Evolutionary conservation across 805 yeast genomes (phyloP).

Genomic region (Kluyveromyces starmeri): DNA sequence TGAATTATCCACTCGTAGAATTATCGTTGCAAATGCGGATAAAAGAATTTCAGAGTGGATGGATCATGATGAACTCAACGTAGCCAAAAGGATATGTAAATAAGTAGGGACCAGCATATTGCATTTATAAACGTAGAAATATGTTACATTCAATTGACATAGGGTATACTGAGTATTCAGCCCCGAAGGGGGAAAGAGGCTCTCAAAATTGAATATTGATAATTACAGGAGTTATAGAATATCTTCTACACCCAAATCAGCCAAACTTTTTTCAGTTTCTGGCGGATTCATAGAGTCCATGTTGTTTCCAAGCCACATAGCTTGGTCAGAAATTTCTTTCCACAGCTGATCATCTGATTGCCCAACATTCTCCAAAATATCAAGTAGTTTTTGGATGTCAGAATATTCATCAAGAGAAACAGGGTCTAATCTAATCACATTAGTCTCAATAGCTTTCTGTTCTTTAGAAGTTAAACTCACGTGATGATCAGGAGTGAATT

Average conservation of each 20-base stretch:
- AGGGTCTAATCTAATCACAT: conserved; percentile 25
- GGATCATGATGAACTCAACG: conserved; percentile 37
- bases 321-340: conserved; percentile 72
- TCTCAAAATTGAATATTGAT: too few species aligned
- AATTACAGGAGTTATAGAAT: conserved; percentile 3
- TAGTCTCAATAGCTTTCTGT: conserved; percentile 13
- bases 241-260: conserved; percentile 9
- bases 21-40: conserved; percentile 30
- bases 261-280: conserved; percentile 19
- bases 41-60: conserved; percentile 61
- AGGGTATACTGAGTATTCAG: too few species aligned
- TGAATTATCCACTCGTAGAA: conserved; percentile 19
- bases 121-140: neutral
- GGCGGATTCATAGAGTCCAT: conserved; percentile 24
- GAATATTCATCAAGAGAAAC: conserved; percentile 28
- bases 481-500: neutral
- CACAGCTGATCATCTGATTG: conserved; percentile 48
- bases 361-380: conserved; percentile 27
- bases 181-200: too few species aligned
- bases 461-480: neutral
- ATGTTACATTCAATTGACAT: too few species aligned
- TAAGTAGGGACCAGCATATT: conserved; percentile 5
- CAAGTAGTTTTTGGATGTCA: conserved; percentile 28
- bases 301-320: conserved; percentile 56
- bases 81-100: conserved; percentile 36